A percentile compares a stretch with the other conserved stretches of the same genome.
These are phyloP conservation scores for Camellia lanceoleosa DNA, from an alignment of 148 eudicot genomes.

Conservation along the genomic window DNA sequence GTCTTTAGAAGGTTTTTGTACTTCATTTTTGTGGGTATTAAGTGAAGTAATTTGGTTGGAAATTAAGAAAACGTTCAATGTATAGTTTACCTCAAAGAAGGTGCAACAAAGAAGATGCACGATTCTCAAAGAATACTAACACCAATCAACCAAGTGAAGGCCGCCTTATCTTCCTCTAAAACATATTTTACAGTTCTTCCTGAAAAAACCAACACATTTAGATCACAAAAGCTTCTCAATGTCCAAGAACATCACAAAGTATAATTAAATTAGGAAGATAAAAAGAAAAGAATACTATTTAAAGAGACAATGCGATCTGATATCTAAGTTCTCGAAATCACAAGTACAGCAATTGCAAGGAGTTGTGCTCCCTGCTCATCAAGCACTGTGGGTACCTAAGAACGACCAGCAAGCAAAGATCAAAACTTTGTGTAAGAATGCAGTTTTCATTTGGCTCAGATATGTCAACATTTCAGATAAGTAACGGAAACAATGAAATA, in stretches of 20 bases:
- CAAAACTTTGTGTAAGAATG: conserved; percentile 7
- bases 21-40: not conserved
- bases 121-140: conserved; percentile 88
- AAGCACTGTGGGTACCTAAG: conserved; percentile 83
- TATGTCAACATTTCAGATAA: not conserved
- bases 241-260: not conserved
- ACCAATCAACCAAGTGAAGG: conserved; percentile 80
- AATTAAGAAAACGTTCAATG: not conserved
- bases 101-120: conserved; percentile 97
- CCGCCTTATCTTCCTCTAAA: conserved; percentile 85
- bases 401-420: conserved; percentile 12
- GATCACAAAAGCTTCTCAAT: not conserved
- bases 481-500: not conserved
- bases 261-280: not conserved
- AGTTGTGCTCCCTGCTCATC: conserved; percentile 96
- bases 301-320: conserved; percentile 97
- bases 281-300: conserved; percentile 54
- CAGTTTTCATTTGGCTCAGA: not conserved
- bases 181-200: conserved; percentile 95
- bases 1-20: not conserved
- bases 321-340: conserved; percentile 86
- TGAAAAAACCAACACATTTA: conserved; percentile 27
- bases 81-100: conserved; percentile 72
- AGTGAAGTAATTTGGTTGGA: not conserved
- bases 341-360: conserved; percentile 88